phyloP scores from a whole-genome alignment of 2,329 filamentous ascomycete genomes.

The Venturia asperata region DNA sequence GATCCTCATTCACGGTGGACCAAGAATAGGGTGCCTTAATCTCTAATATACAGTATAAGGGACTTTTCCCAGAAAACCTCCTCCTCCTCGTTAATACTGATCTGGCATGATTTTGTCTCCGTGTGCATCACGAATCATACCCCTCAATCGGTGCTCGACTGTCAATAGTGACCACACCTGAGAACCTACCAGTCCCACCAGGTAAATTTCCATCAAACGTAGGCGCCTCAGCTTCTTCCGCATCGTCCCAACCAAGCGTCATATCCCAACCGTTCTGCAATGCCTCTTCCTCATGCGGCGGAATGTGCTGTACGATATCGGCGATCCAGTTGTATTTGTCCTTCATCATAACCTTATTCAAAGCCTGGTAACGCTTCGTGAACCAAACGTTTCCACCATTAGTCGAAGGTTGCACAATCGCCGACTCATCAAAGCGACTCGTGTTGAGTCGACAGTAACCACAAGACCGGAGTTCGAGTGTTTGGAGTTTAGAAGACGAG shows the following conservation, averaged over 20 bases:
- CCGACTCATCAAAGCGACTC: slow-evolving; percentile 14
- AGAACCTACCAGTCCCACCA: slow-evolving; percentile 19
- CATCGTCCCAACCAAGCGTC: slow-evolving; percentile 17
- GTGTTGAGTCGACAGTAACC: slow-evolving; percentile 18
- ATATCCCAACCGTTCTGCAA: slow-evolving; percentile 10
- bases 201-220: slow-evolving; percentile 18
- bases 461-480: slow-evolving; percentile 17
- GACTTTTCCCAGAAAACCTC: neutral
- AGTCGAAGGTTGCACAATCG: neutral
- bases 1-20: neutral
- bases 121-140: neutral
- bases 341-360: slow-evolving; percentile 17
- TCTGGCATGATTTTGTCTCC: neutral
- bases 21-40: neutral
- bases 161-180: slow-evolving; percentile 3
- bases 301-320: slow-evolving; percentile 18
- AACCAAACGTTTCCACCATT: slow-evolving; percentile 11
- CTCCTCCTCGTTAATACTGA: neutral
- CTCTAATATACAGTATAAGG: neutral
- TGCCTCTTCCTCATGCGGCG: slow-evolving; percentile 13
- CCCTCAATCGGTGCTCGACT: neutral
- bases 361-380: slow-evolving; percentile 3
- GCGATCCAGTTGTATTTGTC: slow-evolving; percentile 3
- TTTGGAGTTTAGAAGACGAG: slow-evolving; percentile 5
- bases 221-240: slow-evolving; percentile 8